A percentile compares a stretch with the other conserved stretches of the same genome.
phyloP scores from a whole-genome alignment of 106 monocot genomes.

The Xerophyta viscosa region DNA sequence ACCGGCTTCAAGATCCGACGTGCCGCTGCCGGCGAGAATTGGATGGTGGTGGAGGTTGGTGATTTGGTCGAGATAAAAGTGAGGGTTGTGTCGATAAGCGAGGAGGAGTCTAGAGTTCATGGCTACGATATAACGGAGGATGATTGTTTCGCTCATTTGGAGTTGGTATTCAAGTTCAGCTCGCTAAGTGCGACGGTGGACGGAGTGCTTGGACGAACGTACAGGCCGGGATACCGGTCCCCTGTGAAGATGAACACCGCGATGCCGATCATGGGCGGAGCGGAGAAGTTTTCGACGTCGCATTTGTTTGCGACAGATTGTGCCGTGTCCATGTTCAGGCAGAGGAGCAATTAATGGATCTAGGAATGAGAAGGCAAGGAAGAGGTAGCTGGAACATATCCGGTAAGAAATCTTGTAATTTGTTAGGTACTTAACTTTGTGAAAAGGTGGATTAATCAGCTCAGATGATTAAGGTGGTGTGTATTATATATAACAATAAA shows the following conservation, averaged over 20 bases:
- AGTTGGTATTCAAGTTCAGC: slow-evolving; percentile 31
- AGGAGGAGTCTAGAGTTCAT: slow-evolving; percentile 38
- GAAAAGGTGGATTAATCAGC: no score
- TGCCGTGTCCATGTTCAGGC: no score
- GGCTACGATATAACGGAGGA: slow-evolving; percentile 25
- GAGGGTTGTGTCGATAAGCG: slow-evolving; percentile 32
- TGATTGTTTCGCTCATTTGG: slow-evolving; percentile 46
- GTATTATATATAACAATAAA: no score
- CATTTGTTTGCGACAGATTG: no score
- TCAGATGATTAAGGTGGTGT: no score
- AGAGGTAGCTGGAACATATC: no score
- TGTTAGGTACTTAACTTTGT: no score
- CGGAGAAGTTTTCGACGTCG: slow-evolving; percentile 26
- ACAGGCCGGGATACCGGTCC: slow-evolving; percentile 19
- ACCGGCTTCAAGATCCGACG: slow-evolving; percentile 8
- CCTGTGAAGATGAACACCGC: slow-evolving; percentile 20
- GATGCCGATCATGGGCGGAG: slow-evolving; percentile 50
- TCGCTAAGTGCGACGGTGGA: slow-evolving; percentile 10
- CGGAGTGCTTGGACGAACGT: slow-evolving; percentile 50
- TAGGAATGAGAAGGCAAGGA: no score
- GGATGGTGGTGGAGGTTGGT: slow-evolving; percentile 14
- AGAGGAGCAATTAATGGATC: no score
- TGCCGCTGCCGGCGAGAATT: slow-evolving; percentile 10
- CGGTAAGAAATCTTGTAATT: no score
- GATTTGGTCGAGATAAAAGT: slow-evolving; percentile 11